Conservation (phyloP, 495 filamentous ascomycete species). For the Penicillium coprophilum region DNA sequence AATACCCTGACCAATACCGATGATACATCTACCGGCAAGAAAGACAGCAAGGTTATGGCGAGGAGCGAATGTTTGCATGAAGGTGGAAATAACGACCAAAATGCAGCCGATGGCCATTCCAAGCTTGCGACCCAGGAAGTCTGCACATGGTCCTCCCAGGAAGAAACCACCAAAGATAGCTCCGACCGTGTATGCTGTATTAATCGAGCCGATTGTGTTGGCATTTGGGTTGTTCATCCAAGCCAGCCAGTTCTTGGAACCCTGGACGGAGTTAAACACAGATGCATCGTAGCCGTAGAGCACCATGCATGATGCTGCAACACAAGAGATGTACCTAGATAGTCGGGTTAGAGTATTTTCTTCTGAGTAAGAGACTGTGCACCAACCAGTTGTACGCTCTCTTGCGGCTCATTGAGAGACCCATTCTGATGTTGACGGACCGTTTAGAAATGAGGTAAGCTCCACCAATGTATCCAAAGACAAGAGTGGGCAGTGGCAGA, state of each 20-base stretch:
- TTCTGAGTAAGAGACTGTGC: not conserved
- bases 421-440: conserved; percentile 16
- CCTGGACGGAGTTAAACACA: conserved; percentile 64
- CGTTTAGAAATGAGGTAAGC: not conserved
- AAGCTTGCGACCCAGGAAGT: conserved; percentile 56
- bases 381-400: conserved; percentile 42
- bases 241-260: conserved; percentile 56
- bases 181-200: conserved; percentile 63
- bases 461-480: not conserved
- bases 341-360: not conserved
- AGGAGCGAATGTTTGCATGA: conserved; percentile 61
- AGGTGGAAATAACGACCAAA: conserved; percentile 59
- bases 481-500: not conserved
- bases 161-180: conserved; percentile 64
- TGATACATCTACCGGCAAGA: conserved; percentile 59
- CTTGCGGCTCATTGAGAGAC: conserved; percentile 29
- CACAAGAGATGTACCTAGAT: conserved; percentile 58
- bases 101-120: conserved; percentile 59
- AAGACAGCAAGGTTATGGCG: conserved; percentile 56
- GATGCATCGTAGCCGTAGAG: conserved; percentile 67
- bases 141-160: conserved; percentile 56
- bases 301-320: conserved; percentile 66
- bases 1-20: conserved; percentile 65
- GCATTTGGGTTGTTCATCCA: conserved; percentile 56
- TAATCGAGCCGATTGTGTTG: conserved; percentile 55